Evolutionary conservation across 371 early-diverging fungal genomes (phyloP), one percentile per base, ranked within the genome.

Genomic region (Mucor velutinosus): DNA sequence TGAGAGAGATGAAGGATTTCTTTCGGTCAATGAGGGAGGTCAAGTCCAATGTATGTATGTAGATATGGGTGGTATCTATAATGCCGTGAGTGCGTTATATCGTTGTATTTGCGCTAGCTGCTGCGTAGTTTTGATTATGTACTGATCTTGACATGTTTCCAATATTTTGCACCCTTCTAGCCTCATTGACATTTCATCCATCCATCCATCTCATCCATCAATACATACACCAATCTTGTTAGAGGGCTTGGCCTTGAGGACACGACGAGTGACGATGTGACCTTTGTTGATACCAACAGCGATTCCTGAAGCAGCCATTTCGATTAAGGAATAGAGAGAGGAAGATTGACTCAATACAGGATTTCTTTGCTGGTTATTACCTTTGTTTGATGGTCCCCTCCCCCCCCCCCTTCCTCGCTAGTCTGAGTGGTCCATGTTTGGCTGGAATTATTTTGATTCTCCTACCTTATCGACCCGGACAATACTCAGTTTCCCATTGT

Each of bases 171-270:
- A 30, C 30, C 30, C 10, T 35, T 35, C 35, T 35, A 1, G 35
- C 37, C 37, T 37, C 37, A 37, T 37, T 37, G 37, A 37, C 37
- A 37, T 37, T n/a, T 21, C 33, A 47, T 60, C 62, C 25, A 66
- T 74, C 70, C 69, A 77, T 75, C 63, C 71, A 66, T 74, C 74
- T 74, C 69, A 73, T 74, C 53, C 61, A 32, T 68, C 67, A 76
- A 78, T 83, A 91, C 93, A 83, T 87, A 95, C 95, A 69, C 95
- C 94, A 88, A 94, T 96, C 80, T 87, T 83, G 87, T 90, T 84
- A 70, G 92, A 85, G 67, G 92, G 92, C 86, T 95, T 93, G 60
- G 75, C 81, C 82, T 87, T 85, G 75, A 89, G 83, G 73, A 81
- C 89, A 70, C 92, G 91, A 66, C 78, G 82, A 68, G 95, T 88